A percentile compares a stretch with the other conserved stretches of the same genome.
Evolutionary conservation across 441 rosid species (phyloP).

Genomic region (Metrosideros polymorpha): DNA sequence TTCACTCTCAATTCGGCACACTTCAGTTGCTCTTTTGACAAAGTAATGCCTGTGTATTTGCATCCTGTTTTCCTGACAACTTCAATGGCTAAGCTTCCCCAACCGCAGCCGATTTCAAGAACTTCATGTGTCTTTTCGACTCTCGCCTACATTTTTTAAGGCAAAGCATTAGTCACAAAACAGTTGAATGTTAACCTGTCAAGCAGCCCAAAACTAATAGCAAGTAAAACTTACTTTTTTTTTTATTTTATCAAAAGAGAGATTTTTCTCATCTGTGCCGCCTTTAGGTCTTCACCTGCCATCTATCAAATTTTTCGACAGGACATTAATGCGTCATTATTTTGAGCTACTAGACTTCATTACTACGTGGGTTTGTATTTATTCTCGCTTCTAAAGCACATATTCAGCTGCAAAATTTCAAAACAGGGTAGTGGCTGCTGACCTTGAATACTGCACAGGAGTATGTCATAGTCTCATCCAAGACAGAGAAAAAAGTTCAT

Average conservation of each 20-base stretch:
- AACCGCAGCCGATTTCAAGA: constrained; percentile 82
- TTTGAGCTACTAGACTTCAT: not conserved
- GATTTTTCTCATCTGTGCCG: constrained; percentile 68
- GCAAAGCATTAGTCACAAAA: not conserved
- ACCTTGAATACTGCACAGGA: constrained; percentile 84
- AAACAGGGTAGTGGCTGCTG: not conserved
- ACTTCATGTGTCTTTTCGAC: constrained; percentile 46
- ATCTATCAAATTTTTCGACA: constrained; percentile 16
- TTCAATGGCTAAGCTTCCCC: constrained; percentile 87
- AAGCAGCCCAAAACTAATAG: not conserved
- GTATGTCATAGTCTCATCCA: constrained; percentile 89
- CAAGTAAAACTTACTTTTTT: constrained; percentile 35
- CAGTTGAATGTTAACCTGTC: not conserved
- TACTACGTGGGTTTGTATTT: not conserved
- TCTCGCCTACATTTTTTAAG: constrained; percentile 35
- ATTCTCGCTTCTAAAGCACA: not conserved
- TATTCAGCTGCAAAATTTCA: not conserved
- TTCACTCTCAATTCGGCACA: constrained; percentile 57
- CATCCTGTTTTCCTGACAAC: constrained; percentile 73
- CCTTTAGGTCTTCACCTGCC: constrained; percentile 49
- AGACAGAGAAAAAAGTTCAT: constrained; percentile 62
- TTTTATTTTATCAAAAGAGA: constrained; percentile 50
- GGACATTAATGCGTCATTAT: not conserved
- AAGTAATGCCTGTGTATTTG: constrained; percentile 69
- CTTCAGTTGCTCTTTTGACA: constrained; percentile 58